phyloP scores from a whole-genome alignment of 2,329 filamentous ascomycete genomes.

The Colletotrichum shisoi region DNA sequence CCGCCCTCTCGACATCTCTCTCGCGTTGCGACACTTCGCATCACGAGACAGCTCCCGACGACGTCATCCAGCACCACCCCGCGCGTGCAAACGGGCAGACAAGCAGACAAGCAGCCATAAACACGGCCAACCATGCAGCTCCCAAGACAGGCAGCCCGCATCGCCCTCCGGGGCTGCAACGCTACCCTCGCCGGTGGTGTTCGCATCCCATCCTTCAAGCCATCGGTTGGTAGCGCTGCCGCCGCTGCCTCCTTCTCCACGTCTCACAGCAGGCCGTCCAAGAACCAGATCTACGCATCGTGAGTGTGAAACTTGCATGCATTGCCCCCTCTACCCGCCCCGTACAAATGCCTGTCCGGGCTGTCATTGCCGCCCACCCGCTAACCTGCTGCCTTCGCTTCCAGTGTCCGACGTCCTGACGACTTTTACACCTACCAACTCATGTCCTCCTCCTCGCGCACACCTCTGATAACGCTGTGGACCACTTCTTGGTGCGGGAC shows the following conservation, averaged over 20 bases:
- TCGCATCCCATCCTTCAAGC: slow-evolving; percentile 13
- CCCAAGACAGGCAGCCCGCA: slow-evolving; percentile 29
- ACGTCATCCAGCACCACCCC: slow-evolving; percentile 28
- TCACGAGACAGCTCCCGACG: slow-evolving; percentile 8
- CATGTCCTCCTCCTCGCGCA: slow-evolving; percentile 62
- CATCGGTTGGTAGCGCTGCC: slow-evolving; percentile 1
- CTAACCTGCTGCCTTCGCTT: slow-evolving; percentile 14
- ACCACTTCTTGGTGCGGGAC: slow-evolving; percentile 66
- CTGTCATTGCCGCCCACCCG: neutral
- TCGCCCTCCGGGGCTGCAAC: slow-evolving; percentile 26
- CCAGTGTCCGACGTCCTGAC: slow-evolving; percentile 62
- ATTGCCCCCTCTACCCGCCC: neutral
- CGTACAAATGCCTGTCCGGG: neutral
- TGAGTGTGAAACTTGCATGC: slow-evolving; percentile 41
- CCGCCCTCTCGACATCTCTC: neutral
- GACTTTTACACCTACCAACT: slow-evolving; percentile 64
- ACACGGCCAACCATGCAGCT: slow-evolving; percentile 17
- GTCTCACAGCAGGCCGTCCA: slow-evolving; percentile 40
- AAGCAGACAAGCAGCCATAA: slow-evolving; percentile 12
- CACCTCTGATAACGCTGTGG: slow-evolving; percentile 68
- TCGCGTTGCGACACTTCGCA: slow-evolving; percentile 25
- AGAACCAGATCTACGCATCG: slow-evolving; percentile 50
- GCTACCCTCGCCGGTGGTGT: slow-evolving; percentile 16
- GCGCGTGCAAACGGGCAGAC: slow-evolving; percentile 11
- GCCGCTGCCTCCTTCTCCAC: slow-evolving; percentile 34